These are phyloP conservation scores for Magnaporthales sp. DNA, from an alignment of 2,329 filamentous ascomycete genomes.

Conservation along the genomic window DNA sequence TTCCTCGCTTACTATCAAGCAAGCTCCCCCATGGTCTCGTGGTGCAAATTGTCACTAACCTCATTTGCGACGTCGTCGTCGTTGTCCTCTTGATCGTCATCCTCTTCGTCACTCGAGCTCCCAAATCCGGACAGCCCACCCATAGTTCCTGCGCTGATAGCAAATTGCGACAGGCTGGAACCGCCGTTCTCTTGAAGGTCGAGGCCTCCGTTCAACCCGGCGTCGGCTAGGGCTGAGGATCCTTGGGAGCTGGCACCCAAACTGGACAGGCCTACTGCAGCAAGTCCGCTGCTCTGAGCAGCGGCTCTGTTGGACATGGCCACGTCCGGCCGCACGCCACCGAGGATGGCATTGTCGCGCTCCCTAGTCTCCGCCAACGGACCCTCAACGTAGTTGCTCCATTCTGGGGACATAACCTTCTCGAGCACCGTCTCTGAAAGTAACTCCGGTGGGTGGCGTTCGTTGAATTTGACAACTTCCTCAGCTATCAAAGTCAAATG, in stretches of 20 bases:
- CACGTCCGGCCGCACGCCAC: constrained; percentile 87
- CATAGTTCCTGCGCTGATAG: constrained; percentile 63
- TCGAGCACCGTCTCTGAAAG: constrained; percentile 78
- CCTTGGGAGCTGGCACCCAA: constrained; percentile 27
- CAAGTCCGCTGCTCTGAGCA: constrained; percentile 29
- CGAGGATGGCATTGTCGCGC: constrained; percentile 95
- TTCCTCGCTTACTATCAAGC: background rate
- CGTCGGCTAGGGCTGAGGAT: constrained; percentile 68
- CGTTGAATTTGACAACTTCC: constrained; percentile 97
- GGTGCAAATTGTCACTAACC: constrained; percentile 38
- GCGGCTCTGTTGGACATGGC: constrained; percentile 68
- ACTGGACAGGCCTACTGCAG: constrained; percentile 38
- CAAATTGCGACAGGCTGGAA: constrained; percentile 47
- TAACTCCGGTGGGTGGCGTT: constrained; percentile 81
- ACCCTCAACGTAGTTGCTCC: constrained; percentile 92
- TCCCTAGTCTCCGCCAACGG: constrained; percentile 89
- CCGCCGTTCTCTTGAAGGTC: constrained; percentile 60
- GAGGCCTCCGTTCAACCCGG: constrained; percentile 68
- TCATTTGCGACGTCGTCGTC: constrained; percentile 65
- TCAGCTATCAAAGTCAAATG: constrained; percentile 95
- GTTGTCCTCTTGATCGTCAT: constrained; percentile 84
- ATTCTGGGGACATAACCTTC: constrained; percentile 79
- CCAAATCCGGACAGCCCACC: constrained; percentile 67
- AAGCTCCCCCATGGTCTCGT: background rate
- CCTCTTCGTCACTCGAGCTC: constrained; percentile 91